Conservation (phyloP, 441 rosid species). For the Croton laevigatus region DNA sequence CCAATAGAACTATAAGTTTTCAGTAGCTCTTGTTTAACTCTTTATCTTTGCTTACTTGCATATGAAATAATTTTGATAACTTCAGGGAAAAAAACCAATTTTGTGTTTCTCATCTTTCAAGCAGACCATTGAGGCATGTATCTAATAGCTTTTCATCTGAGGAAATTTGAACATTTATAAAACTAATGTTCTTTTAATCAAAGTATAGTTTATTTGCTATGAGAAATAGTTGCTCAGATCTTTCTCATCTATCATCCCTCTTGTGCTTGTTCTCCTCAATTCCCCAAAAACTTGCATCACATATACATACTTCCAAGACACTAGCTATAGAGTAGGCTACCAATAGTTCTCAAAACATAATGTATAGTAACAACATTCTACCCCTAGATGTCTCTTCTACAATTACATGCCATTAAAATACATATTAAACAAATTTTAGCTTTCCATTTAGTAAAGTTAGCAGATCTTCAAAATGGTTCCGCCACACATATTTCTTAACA, state of each 20-base stretch:
- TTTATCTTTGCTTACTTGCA: neutral
- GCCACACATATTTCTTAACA: neutral
- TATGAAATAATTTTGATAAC: neutral
- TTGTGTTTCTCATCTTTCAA: neutral
- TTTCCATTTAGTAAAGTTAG: neutral
- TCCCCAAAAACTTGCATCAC: neutral
- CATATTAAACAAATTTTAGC: neutral
- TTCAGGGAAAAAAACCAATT: neutral
- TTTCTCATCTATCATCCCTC: neutral
- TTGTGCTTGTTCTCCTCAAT: neutral
- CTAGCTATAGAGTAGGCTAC: neutral
- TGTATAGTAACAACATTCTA: neutral
- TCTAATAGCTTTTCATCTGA: neutral
- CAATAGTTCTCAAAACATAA: neutral
- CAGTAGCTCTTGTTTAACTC: neutral
- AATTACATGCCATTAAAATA: neutral
- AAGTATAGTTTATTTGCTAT: neutral
- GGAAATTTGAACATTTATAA: neutral
- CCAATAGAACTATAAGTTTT: neutral
- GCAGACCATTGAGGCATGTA: neutral
- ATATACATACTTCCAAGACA: neutral
- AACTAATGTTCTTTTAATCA: neutral
- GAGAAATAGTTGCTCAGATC: neutral
- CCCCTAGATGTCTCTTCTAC: neutral
- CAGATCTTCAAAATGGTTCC: constrained; percentile 1